Evolutionary conservation across 2,329 filamentous ascomycete species (phyloP), one percentile per base, ranked within the genome.

Genomic region (Ceratocystis eucalypticola): DNA sequence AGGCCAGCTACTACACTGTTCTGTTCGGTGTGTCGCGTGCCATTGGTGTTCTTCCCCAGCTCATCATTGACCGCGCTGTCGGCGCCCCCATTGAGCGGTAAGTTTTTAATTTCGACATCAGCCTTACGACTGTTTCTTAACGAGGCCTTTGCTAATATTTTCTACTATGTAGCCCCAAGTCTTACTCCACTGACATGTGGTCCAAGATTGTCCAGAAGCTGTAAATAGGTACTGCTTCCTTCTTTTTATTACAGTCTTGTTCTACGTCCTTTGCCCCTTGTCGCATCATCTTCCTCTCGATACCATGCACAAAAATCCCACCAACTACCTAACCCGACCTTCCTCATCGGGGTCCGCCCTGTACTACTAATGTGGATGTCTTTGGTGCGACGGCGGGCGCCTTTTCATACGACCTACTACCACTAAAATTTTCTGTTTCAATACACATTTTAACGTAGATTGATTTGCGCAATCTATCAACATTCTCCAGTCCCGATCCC

Each of bases 1-100:
- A 99, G 85, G 89, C 94, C 80, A 97, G 87, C 88, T 99, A 95
- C 88, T 99, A 99, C 89, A 99, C 94, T 70, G 94, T 99, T 70
- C 89, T 99, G 76, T 99, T 99, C 79, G 94, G 94, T 86, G 94
- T 99, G 57, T 96, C 92, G 72, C 90, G 94, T 77, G 94, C 94
- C 72, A 90, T 99, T 74, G 94, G 94, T 87, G 94, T 99, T 72
- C 88, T 99, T 75, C 94, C 94, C 74, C 94, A 99, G 85, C 86
- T 99, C 77, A 99, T 99, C 84, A 96, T 99, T 75, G 94, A 99
- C 86, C 93, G 94, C 77, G 94, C 93, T 72, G 84, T 96, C 72
- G 94, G 94, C 76, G 89, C 91, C 72, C 94, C 94, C 72, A 99
- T 99, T 74, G 94, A 99, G 88, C 85, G 94, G 77, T 77, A 73